Percentiles rank a stretch among this genome's conserved stretches.
These are phyloP conservation scores for Cucumis hystrix DNA, from an alignment of 306 rosid genomes.

Conservation along the genomic window DNA sequence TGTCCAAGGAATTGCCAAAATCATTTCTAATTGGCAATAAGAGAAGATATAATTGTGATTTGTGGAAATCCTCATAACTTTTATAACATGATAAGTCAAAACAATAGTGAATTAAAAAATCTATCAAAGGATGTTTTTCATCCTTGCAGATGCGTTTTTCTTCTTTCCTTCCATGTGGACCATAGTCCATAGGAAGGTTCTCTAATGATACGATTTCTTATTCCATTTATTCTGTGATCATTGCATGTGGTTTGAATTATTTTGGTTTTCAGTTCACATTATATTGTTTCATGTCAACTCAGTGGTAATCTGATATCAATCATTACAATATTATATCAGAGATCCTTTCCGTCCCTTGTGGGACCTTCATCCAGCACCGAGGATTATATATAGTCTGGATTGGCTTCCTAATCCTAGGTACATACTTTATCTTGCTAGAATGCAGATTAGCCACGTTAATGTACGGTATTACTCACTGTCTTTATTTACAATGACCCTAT, in stretches of 20 bases:
- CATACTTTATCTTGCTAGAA: neutral
- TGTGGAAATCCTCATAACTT: neutral
- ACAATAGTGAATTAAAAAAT: neutral
- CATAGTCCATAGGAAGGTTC: neutral
- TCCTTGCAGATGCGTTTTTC: neutral
- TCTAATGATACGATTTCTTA: neutral
- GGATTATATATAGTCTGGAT: constrained; percentile 69
- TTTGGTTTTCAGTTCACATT: neutral
- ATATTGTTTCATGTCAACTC: neutral
- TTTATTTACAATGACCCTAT: neutral
- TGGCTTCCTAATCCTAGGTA: constrained; percentile 87
- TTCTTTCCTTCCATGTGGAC: neutral
- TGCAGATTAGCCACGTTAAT: neutral
- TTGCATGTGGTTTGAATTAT: neutral
- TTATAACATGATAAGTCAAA: neutral
- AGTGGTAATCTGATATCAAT: neutral
- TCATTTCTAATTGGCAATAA: neutral
- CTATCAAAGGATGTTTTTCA: neutral
- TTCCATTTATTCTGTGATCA: neutral
- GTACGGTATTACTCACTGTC: neutral
- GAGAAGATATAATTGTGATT: neutral
- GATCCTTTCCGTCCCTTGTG: constrained; percentile 88
- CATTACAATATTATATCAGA: neutral
- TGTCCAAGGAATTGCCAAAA: neutral
- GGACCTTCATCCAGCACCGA: constrained; percentile 47